Evolutionary conservation across 2,329 filamentous ascomycete species (phyloP), one percentile per base, ranked within the genome.

Genomic region (Lasiodiplodia gonubiensis): DNA sequence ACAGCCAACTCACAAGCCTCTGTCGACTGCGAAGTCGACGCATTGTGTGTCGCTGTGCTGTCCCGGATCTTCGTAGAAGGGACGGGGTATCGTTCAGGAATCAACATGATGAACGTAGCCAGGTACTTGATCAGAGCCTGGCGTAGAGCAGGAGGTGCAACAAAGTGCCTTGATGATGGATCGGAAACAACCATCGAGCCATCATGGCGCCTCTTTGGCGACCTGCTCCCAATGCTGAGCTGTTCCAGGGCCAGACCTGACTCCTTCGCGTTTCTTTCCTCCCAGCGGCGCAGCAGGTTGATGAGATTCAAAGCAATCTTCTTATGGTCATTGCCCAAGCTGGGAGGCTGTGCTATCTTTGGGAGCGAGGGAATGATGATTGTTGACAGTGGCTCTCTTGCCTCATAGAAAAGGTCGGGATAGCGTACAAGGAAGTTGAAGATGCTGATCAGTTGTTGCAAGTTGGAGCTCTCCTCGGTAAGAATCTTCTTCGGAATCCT

Each of bases 391-490:
- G 94, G 94, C 71, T 99, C 95, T 66, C 95, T 86, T 1, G 93
- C 93, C 70, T 98, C 94, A 72, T 96, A 99, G 81, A 99, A 99
- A 4, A 99, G 83, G 74, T 95, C 90, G 0, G 94, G 91, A 76
- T 99, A 94, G 67, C 92, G 89, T 42, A 97, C 94, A 39, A 99
- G 84, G 80, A 99, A 99, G 74, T 97, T 92, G 83, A 97, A 98
- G 73, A 99, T 98, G 81, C 92, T 95, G 64, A 93, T 97, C 81
- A 98, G 91, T 80, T 98, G 95, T 78, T 97, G 94, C 55, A 94
- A 86, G 73, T 99, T 99, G 70, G 95, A 92, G 30, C 92, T 94
- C 78, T 99, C 95, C 76, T 99, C 96, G 3, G 93, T 90, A 25
- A 99, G 82, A 33, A 99, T 97, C 65, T 94, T 92, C 51, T 94